Conservation (phyloP, 1,284 basidiomycete species). For the Megacollybia platyphylla region DNA sequence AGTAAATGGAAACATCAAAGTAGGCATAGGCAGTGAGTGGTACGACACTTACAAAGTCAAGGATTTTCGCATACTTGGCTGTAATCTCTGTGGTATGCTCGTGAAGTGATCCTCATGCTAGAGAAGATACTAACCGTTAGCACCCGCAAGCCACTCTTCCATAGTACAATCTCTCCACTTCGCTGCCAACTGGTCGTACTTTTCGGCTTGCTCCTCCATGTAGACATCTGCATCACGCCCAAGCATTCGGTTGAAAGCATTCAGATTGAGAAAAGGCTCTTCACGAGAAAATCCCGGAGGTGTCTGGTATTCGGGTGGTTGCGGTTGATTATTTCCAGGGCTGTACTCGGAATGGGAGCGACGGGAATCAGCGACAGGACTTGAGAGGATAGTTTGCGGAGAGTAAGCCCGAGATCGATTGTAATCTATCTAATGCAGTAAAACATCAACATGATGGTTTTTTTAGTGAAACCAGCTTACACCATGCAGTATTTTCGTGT, state of each 20-base stretch:
- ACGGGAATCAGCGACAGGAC: not conserved
- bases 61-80: slow-evolving; percentile 17
- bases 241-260: slow-evolving; percentile 11
- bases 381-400: not conserved
- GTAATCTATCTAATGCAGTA: not conserved
- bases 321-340: not conserved
- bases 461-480: not conserved
- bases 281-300: not conserved
- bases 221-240: slow-evolving; percentile 19
- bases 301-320: not conserved
- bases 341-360: not conserved
- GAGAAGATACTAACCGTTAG: slow-evolving; percentile 15
- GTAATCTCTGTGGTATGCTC: slow-evolving; percentile 8
- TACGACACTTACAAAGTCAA: slow-evolving; percentile 19
- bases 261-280: not conserved
- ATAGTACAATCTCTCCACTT: slow-evolving; percentile 22
- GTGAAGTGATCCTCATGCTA: no score
- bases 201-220: slow-evolving; percentile 16
- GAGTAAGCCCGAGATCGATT: not conserved
- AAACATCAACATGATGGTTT: not conserved
- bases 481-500: not conserved
- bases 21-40: no score
- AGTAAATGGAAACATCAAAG: no score
- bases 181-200: slow-evolving; percentile 17
- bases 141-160: slow-evolving; percentile 25